Percentiles rank a stretch among this genome's conserved stretches.
These are phyloP conservation scores for Panaeolus cyanescens DNA, from an alignment of 768 basidiomycete species.

Conservation along the genomic window DNA sequence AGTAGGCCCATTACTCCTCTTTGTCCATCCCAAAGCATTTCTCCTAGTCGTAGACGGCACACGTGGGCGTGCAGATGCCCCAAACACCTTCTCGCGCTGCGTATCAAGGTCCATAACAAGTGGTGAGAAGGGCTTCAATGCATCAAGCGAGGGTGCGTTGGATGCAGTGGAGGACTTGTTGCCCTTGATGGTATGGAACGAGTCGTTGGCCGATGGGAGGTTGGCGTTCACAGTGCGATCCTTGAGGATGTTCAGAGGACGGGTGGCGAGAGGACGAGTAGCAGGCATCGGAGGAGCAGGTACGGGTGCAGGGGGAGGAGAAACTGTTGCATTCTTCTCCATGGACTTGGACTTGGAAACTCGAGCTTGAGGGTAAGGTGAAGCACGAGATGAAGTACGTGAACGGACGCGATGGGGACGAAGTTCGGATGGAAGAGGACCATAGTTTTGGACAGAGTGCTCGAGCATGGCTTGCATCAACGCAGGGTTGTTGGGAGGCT, in stretches of 20 bases:
- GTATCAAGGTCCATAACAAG: constrained; percentile 36
- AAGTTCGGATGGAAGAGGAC: constrained; percentile 74
- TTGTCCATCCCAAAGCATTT: constrained; percentile 63
- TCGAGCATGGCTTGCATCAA: constrained; percentile 76
- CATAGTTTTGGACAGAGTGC: constrained; percentile 70
- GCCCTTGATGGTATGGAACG: constrained; percentile 42
- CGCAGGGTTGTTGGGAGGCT: constrained; percentile 62
- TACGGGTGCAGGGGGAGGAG: constrained; percentile 35
- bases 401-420: constrained; percentile 63
- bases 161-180: constrained; percentile 39
- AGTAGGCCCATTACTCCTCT: constrained; percentile 49
- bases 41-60: constrained; percentile 58
- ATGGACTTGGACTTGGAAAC: constrained; percentile 33
- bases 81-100: constrained; percentile 40
- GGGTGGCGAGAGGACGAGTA: neutral
- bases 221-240: constrained; percentile 15
- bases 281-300: neutral
- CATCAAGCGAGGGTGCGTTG: constrained; percentile 35
- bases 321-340: constrained; percentile 26
- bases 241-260: constrained; percentile 1
- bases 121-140: constrained; percentile 45
- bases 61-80: constrained; percentile 46
- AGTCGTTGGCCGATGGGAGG: constrained; percentile 32
- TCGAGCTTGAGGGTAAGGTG: constrained; percentile 67
- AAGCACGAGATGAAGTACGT: constrained; percentile 69